Conservation (phyloP, 768 basidiomycete genomes). For the Zangia roseola region DNA sequence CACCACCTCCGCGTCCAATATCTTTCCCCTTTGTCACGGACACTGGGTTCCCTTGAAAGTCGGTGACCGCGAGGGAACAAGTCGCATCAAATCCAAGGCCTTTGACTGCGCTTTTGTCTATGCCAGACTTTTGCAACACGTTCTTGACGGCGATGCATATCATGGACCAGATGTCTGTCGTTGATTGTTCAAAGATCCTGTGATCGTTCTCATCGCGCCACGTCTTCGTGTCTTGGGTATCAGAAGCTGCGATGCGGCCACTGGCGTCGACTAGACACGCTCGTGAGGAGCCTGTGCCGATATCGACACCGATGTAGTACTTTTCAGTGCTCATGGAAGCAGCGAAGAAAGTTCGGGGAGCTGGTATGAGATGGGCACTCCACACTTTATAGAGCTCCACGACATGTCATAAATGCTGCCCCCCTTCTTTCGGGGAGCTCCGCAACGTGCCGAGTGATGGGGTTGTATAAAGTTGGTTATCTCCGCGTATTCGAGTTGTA, state of each 20-base stretch:
- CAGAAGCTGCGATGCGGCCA: constrained; percentile 75
- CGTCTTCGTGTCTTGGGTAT: constrained; percentile 79
- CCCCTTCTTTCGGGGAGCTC: constrained; percentile 4
- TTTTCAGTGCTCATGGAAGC: constrained; percentile 35
- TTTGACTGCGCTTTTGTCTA: constrained; percentile 63
- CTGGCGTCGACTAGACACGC: constrained; percentile 72
- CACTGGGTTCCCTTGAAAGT: constrained; percentile 70
- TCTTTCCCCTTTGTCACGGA: constrained; percentile 66
- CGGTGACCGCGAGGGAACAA: constrained; percentile 88
- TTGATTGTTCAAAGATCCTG: constrained; percentile 96
- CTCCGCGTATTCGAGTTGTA: too few species aligned
- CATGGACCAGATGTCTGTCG: constrained; percentile 79
- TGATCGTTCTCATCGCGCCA: constrained; percentile 84
- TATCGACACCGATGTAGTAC: constrained; percentile 70
- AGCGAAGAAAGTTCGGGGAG: background rate
- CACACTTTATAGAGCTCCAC: constrained; percentile 7
- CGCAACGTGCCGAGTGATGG: background rate
- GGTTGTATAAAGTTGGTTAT: too few species aligned
- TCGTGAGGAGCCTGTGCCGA: constrained; percentile 93
- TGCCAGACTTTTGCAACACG: constrained; percentile 56
- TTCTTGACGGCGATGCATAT: constrained; percentile 61
- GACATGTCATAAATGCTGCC: background rate
- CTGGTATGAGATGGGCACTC: constrained; percentile 9
- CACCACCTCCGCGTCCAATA: constrained; percentile 57
- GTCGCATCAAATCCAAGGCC: constrained; percentile 96